phyloP scores from a whole-genome alignment of 2,329 filamentous ascomycete species.

The Hymenoscyphus occultus region DNA sequence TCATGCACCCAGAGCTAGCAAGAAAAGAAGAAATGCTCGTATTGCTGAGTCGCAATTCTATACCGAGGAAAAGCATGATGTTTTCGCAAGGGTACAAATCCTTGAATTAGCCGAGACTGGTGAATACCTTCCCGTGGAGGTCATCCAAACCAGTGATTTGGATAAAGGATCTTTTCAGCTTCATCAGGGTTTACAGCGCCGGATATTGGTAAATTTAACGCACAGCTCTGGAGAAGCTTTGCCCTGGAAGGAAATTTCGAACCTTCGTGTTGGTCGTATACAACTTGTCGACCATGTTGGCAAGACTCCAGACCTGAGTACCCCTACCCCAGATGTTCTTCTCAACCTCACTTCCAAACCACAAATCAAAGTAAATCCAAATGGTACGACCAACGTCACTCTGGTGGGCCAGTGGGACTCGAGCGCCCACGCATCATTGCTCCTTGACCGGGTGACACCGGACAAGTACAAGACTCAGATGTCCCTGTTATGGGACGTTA shows the following conservation, averaged over 20 bases:
- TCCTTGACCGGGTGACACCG: conserved; percentile 90
- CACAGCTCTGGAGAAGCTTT: conserved; percentile 86
- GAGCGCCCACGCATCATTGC: conserved; percentile 83
- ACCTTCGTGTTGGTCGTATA: conserved; percentile 75
- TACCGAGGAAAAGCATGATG: conserved; percentile 88
- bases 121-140: conserved; percentile 88
- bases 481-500: conserved; percentile 80
- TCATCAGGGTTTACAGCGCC: conserved; percentile 88
- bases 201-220: conserved; percentile 82
- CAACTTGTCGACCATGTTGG: conserved; percentile 81
- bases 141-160: conserved; percentile 77
- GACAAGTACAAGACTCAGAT: conserved; percentile 91
- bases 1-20: conserved; percentile 57
- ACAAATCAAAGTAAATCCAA: conserved; percentile 77
- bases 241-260: conserved; percentile 81
- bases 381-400: conserved; percentile 84
- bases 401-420: conserved; percentile 96
- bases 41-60: conserved; percentile 92
- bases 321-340: conserved; percentile 68
- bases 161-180: conserved; percentile 92
- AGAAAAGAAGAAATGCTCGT: conserved; percentile 54
- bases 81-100: conserved; percentile 84
- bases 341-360: conserved; percentile 77
- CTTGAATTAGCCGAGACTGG: conserved; percentile 89
- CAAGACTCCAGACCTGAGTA: conserved; percentile 76